A percentile compares a stretch with the other conserved stretches of the same genome.
Evolutionary conservation across 148 eudicot species (phyloP).

Genomic region (Rhododendron molle): DNA sequence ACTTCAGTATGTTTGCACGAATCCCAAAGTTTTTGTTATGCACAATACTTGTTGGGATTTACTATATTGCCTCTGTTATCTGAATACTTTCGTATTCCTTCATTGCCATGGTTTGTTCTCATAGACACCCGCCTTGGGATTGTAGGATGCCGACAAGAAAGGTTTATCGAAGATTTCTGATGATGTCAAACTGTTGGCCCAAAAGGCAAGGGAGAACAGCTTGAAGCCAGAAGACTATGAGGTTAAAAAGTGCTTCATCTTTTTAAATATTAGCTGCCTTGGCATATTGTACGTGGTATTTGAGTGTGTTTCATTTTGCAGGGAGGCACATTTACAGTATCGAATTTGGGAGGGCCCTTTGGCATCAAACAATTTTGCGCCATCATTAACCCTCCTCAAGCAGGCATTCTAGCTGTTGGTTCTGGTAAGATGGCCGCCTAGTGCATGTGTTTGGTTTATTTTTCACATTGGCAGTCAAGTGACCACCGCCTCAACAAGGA

Average conservation of each 20-base stretch:
- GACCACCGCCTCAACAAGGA: not conserved
- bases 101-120: not conserved
- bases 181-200: conserved; percentile 84
- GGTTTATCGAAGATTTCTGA: conserved; percentile 76
- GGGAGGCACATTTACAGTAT: conserved; percentile 92
- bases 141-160: conserved; percentile 97
- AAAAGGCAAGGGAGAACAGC: conserved; percentile 83
- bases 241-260: conserved; percentile 31
- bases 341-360: conserved; percentile 95
- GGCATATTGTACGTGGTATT: not conserved
- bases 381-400: conserved; percentile 93
- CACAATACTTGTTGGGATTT: not conserved
- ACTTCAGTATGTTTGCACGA: not conserved
- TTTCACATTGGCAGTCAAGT: not conserved
- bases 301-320: conserved; percentile 22
- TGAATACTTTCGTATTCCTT: not conserved
- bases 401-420: conserved; percentile 93
- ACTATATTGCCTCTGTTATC: not conserved
- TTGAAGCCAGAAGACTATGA: conserved; percentile 92
- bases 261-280: not conserved
- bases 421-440: conserved; percentile 45
- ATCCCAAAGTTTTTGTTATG: not conserved
- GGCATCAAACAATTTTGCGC: conserved; percentile 97
- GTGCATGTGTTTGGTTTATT: not conserved
- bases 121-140: not conserved